Evolutionary conservation across 192 early-diverging fungal species (phyloP), one percentile per base, ranked within the genome.

Genomic region (Podila epicladia): DNA sequence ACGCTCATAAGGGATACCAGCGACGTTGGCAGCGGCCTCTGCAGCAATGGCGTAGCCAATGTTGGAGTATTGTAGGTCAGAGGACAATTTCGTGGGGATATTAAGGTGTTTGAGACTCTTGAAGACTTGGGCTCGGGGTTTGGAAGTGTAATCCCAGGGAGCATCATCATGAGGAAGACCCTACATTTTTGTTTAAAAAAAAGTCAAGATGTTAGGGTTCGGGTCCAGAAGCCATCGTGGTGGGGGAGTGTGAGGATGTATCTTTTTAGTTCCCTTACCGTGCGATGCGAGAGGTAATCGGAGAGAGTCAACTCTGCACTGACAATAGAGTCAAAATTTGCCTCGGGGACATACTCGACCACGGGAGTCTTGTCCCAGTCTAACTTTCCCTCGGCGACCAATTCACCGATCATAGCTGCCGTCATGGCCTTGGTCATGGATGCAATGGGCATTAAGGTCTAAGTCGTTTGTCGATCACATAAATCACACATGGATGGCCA

Each of bases 331-430:
- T 70, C 63, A 6, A 69, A 28, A 9, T 62, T 9, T 55, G 67
- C 63, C 57, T 76, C 67, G 13, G 74, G 74, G 9, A 70, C 67
- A 28, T 70, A 76, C 11, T 64, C 28, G 17, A 48, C 60, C 17
- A 76, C 74, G 0, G 74, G 74, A 4, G 74, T 76, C 48, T 65
- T 59, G 62, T 70, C 58, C 74, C 74, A 76, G 55, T 76, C 74
- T 9, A 76, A 22, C 26, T 76, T 76, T 24, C 67, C 67, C 35
- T 70, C 62, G 9, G 74, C 67, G 11, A 76, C 74, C 48, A 76
- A 45, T 28, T 76, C 74, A 17, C 74, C 74, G 6, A 76, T 69
- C 17, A 67, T 51, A 12, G 74, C 58, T 15, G 74, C 67, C 15
- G 74, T 76, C 31, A 76, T 69, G 8, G 74, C 37, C 63, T 76